phyloP scores from a whole-genome alignment of 345 rosid genomes.

The Triadica sebifera region DNA sequence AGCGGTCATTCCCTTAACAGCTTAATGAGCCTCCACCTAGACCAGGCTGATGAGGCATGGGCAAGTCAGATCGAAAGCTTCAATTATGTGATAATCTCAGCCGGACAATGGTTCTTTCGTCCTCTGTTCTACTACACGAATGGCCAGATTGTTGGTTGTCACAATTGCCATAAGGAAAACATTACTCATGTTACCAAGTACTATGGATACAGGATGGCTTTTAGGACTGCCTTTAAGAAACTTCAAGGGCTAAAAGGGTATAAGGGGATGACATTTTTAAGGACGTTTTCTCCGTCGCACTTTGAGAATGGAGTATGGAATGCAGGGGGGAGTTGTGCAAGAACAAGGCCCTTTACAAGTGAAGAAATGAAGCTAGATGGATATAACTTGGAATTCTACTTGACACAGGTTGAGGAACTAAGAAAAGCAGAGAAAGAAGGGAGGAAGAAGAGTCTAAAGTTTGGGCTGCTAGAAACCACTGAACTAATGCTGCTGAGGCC shows the following conservation, averaged over 20 bases:
- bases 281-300: slow-evolving; percentile 60
- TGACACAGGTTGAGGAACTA: slow-evolving; percentile 44
- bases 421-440: slow-evolving; percentile 40
- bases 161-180: slow-evolving; percentile 35
- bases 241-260: slow-evolving; percentile 33
- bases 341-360: slow-evolving; percentile 43
- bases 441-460: slow-evolving; percentile 36
- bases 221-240: slow-evolving; percentile 50
- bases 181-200: slow-evolving; percentile 31
- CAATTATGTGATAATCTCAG: slow-evolving; percentile 50
- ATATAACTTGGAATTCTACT: slow-evolving; percentile 39
- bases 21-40: slow-evolving; percentile 47
- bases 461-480: slow-evolving; percentile 40
- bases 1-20: slow-evolving; percentile 37
- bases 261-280: slow-evolving; percentile 42
- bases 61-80: slow-evolving; percentile 33
- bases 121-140: slow-evolving; percentile 38
- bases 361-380: slow-evolving; percentile 49
- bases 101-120: slow-evolving; percentile 61
- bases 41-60: slow-evolving; percentile 52
- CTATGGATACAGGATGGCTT: slow-evolving; percentile 58
- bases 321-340: slow-evolving; percentile 61
- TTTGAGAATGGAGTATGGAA: slow-evolving; percentile 70
- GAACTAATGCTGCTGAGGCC: slow-evolving; percentile 61
- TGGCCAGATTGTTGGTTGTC: slow-evolving; percentile 38